Percentiles rank a stretch among this genome's conserved stretches.
These are phyloP conservation scores for Backusella australiensis DNA, from an alignment of 192 early-diverging fungal genomes.

Conservation along the genomic window DNA sequence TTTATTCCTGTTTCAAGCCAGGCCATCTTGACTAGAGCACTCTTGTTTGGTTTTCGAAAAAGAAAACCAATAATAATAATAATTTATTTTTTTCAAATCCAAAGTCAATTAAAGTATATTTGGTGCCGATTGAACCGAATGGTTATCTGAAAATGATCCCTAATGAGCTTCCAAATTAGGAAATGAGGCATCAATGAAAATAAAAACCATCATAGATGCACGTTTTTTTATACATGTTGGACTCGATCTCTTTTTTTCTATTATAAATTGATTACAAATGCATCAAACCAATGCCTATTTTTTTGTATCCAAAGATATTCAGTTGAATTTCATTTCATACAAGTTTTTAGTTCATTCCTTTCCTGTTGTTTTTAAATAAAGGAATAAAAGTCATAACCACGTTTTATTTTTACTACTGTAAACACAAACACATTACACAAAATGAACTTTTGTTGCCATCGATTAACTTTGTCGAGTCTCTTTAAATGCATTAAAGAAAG, in stretches of 20 bases:
- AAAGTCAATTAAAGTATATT: no score
- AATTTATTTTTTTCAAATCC: no score
- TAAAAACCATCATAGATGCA: conserved; percentile 31
- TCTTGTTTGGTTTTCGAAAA: no score
- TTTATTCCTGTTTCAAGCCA: no score
- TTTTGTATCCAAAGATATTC: neutral
- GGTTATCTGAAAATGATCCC: neutral
- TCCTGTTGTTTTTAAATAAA: neutral
- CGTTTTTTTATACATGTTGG: neutral
- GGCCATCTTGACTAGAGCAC: no score
- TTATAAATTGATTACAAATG: neutral
- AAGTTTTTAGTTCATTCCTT: neutral
- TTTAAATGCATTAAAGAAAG: neutral
- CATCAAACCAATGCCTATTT: neutral
- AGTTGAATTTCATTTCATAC: neutral
- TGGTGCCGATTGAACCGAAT: neutral
- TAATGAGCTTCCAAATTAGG: neutral
- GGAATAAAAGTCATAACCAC: neutral
- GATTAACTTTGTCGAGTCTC: no score
- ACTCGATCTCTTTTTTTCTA: neutral
- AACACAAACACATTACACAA: no score
- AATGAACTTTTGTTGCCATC: neutral
- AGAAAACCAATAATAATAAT: no score
- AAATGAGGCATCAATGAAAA: neutral
- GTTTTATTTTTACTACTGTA: no score